A percentile compares a stretch with the other conserved stretches of the same genome.
phyloP scores from a whole-genome alignment of 1,284 basidiomycete species.

The Ceratobasidium sp. region DNA sequence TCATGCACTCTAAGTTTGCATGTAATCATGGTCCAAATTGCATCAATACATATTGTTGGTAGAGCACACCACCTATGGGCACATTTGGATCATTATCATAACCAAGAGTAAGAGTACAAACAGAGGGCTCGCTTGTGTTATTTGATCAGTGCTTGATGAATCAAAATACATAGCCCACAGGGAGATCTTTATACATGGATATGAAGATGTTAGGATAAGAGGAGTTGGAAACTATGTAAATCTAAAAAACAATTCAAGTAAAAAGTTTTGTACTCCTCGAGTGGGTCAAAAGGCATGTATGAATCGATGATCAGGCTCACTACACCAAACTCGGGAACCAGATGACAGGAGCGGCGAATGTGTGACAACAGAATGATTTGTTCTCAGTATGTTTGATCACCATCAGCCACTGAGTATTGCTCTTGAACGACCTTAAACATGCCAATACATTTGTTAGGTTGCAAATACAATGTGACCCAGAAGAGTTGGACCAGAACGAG shows the following conservation, averaged over 20 bases:
- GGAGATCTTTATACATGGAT: too few species aligned
- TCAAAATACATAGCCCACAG: too few species aligned
- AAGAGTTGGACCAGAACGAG: neutral
- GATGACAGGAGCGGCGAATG: neutral
- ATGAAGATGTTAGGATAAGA: too few species aligned
- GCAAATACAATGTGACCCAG: neutral
- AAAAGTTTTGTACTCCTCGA: neutral
- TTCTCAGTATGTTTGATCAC: neutral
- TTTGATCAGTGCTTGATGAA: too few species aligned
- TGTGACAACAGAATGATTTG: neutral
- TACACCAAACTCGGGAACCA: neutral
- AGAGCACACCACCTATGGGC: too few species aligned
- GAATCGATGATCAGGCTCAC: neutral
- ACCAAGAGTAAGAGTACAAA: too few species aligned
- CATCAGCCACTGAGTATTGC: neutral
- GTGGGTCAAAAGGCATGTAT: neutral
- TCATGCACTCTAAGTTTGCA: too few species aligned
- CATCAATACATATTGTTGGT: too few species aligned
- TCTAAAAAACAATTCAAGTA: neutral
- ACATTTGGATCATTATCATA: too few species aligned
- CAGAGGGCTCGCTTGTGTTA: too few species aligned
- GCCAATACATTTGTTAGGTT: neutral
- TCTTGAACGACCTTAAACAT: constrained; percentile 5
- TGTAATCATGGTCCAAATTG: too few species aligned
- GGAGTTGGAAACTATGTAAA: neutral